Base-by-base conservation (phyloP, 2,329 filamentous ascomycete genomes). In the Verticillium isaacii region DNA sequence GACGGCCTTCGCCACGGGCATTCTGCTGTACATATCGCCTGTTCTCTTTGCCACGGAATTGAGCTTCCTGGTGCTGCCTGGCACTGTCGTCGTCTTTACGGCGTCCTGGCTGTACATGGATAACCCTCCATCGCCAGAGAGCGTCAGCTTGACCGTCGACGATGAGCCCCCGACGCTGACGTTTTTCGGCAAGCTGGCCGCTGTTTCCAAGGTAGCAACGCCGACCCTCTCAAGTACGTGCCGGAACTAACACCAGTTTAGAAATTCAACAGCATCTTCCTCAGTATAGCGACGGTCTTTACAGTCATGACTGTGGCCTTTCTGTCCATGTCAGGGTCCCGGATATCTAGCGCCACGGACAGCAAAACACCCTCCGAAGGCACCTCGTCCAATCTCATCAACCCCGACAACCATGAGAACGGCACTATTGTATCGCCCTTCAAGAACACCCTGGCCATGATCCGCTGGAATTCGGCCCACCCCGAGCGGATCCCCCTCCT, bases 31-130 rank as follows among this genome's bases (percentile, higher is more conserved):
- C 58, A 58, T 73, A 17, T 72, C 71, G 14, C 68, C 71, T 3
- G 63, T 73, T 19, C 62, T 73, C 1, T 72, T 73, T 61, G 67
- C 67, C n/a, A 70, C 69, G n/a, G 62, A 62, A 6, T 60, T 73
- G 37, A 66, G 68, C 52, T 66, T 69, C 25, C 61, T 74, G 11
- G 69, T 71, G 4, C 39, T 73, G 19, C 69, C 71, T 2, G 71
- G 70, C 17, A 71, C 70, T 12, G 55, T 70, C 8, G 66, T 72
- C 32, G 70, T 71, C 29, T 72, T 73, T 58, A 63, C 71, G 19
- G 70, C 71, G 4, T 72, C 71, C 1, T 73, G 69, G 69, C 64
- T 72, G 15, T 72, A 72, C 61, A 68, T 71, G 68, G 68, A 71
- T 34, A 68, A 64, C n/a, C 66, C 69, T 23, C 65, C 69, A 29